Evolutionary conservation across 2,329 filamentous ascomycete genomes (phyloP), one percentile per base, ranked within the genome.

Genomic region (Botryotinia convoluta): DNA sequence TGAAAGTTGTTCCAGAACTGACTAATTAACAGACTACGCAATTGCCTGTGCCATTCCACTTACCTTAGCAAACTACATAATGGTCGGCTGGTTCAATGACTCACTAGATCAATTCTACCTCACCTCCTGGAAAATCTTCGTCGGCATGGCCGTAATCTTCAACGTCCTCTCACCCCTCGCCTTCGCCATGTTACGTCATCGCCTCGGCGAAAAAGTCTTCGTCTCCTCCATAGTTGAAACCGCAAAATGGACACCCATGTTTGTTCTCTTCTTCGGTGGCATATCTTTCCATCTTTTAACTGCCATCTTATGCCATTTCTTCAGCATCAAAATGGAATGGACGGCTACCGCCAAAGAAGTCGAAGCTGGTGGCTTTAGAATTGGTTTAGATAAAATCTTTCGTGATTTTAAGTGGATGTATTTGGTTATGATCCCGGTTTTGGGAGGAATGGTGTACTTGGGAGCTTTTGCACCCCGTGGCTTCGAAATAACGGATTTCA

Each of bases 51-150:
- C 90, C 4, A 89, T 91, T 84, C 82, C 90, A n/a, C 84, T 93
- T 67, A 92, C 91, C 0, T 79, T 90, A 1, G 82, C 88, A 73
- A 94, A 93, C 82, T 94, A 93, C 82, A 89, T 93, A 81, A 82
- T 92, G 57, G 85, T 92, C 69, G 92, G 92, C 54, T 92, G 90
- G 88, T 92, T 87, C 83, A 90, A 91, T 78, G 90, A 90, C 48
- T 84, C 88, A 70, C 84, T 91, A 61, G 89, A 91, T 79, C 87
- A 90, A 75, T 91, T 88, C 83, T 93, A 92, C 81, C 84, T 91
- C 80, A 88, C 90, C 76, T 90, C 87, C 1, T 92, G 89, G 84
- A 87, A 87, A 76, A 88, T 90, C 74, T 90, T 87, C 81, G 85
- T 91, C 77, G 85, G 86, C 20, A 87, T 92, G 76, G 82, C 92